Base-by-base conservation (phyloP, 2,329 filamentous ascomycete genomes). In the Phoma sp. region DNA sequence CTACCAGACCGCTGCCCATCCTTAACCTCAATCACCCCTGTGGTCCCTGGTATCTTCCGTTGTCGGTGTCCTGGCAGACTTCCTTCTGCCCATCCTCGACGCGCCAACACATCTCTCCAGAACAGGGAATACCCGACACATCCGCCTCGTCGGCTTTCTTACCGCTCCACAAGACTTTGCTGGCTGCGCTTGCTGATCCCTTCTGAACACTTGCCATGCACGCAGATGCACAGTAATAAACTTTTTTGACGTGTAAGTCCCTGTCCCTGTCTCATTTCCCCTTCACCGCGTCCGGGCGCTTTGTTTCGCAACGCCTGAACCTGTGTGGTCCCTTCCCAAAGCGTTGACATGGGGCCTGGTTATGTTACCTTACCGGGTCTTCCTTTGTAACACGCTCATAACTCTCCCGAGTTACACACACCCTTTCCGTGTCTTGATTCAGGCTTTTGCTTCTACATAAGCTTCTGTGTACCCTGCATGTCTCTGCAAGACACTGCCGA, bases 211-310 rank as follows among this genome's bases (percentile, higher is more conserved):
- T 52, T 60, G 60, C 53, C 53, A 65, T 68, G 64, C 61, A 61
- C 54, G 33, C 56, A 53, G 47, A 56, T 45, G 57, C 60, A 34
- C 59, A 26, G 50, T 65, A 57, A 65, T 62, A 57, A 50, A 59
- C 46, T 57, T 59, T 47, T 65, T 61, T 56, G 53, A 51, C 54
- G 54, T 69, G 68, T 72, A 18, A 54, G 51, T 54, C 15, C 45
- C 33, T 45, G 68, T 73, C 66, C 66, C 62, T 72, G 71, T 73
- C 65, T 73, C 63, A 68, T 73, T 65, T 71, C 62, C 63, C 61
- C 51, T 61, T 66, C 59, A 61, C 61, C 52, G 47, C 47, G 48
- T 60, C 53, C 53, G 47, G 60, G 54, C 58, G 50, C 66, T 73
- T 71, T 72, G 69, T 74, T 67, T 64, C 62, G 57, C 63, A 61